phyloP scores from a whole-genome alignment of 2,329 filamentous ascomycete species.

The Ophiosphaerella korrae region DNA sequence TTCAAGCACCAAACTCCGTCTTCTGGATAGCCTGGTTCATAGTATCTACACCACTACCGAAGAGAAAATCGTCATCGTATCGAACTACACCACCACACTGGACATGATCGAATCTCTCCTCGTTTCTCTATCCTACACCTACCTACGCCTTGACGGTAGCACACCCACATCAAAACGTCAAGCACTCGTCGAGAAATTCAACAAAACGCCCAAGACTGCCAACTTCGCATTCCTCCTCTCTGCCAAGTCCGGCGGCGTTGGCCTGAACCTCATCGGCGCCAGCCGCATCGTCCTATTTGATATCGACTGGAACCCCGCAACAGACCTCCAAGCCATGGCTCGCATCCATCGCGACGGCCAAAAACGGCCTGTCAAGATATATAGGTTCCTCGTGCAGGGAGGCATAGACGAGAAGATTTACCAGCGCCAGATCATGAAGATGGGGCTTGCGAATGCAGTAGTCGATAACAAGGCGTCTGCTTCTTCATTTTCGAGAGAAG shows the following conservation, averaged over 20 bases:
- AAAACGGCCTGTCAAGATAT: constrained; percentile 70
- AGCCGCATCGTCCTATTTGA: constrained; percentile 74
- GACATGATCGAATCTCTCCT: constrained; percentile 69
- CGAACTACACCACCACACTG: constrained; percentile 75
- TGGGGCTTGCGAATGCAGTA: constrained; percentile 71
- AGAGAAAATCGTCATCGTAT: constrained; percentile 77
- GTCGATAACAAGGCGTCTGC: constrained; percentile 68
- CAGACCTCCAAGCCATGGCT: constrained; percentile 75
- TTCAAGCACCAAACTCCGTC: constrained; percentile 68
- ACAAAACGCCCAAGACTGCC: constrained; percentile 59
- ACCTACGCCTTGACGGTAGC: constrained; percentile 71
- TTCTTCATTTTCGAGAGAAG: constrained; percentile 68
- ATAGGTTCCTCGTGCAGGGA: constrained; percentile 70
- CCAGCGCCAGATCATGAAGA: constrained; percentile 73
- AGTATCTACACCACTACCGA: constrained; percentile 64
- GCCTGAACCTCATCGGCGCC: constrained; percentile 73
- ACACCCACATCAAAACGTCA: constrained; percentile 69
- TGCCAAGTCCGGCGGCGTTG: constrained; percentile 72
- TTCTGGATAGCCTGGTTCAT: constrained; percentile 69
- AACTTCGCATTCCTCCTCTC: constrained; percentile 74
- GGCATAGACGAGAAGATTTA: constrained; percentile 77
- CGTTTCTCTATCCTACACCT: constrained; percentile 63
- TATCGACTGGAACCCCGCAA: constrained; percentile 77
- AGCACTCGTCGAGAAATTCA: constrained; percentile 72
- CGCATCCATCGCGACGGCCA: constrained; percentile 76